Conservation (phyloP, 345 rosid species). For the Eucalyptus sp. region DNA sequence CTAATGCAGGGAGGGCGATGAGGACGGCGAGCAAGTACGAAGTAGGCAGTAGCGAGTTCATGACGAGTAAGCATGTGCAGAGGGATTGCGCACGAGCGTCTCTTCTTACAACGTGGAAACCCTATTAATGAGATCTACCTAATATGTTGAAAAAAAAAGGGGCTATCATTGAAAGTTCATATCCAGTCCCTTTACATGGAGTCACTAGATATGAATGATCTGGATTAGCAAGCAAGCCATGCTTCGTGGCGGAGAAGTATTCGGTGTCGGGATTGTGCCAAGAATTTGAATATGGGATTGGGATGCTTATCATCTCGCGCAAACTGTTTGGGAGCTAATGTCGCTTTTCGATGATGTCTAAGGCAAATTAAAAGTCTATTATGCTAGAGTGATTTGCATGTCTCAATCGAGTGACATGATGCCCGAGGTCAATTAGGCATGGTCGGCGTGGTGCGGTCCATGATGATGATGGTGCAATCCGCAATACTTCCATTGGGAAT, state of each 20-base stretch:
- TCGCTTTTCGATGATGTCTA: background rate
- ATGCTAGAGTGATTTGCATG: background rate
- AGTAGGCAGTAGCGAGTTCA: background rate
- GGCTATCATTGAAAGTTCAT: background rate
- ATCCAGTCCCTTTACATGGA: background rate
- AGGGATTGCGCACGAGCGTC: background rate
- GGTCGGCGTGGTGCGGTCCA: background rate
- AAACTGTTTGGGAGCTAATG: background rate
- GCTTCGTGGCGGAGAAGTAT: background rate
- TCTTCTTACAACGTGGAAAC: background rate
- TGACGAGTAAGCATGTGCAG: background rate
- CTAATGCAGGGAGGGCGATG: background rate
- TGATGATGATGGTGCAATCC: background rate
- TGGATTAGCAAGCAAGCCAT: background rate
- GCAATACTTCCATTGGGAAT: background rate
- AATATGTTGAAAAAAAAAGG: background rate
- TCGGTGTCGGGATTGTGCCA: background rate
- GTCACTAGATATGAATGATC: background rate
- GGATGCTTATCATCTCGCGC: background rate
- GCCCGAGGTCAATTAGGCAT: background rate
- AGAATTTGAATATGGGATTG: background rate
- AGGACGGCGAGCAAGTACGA: background rate
- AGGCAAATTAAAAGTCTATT: background rate
- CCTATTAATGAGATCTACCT: background rate
- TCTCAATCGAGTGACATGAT: background rate